Conservation (phyloP, 2,329 filamentous ascomycete genomes). For the Nemania sp. region DNA sequence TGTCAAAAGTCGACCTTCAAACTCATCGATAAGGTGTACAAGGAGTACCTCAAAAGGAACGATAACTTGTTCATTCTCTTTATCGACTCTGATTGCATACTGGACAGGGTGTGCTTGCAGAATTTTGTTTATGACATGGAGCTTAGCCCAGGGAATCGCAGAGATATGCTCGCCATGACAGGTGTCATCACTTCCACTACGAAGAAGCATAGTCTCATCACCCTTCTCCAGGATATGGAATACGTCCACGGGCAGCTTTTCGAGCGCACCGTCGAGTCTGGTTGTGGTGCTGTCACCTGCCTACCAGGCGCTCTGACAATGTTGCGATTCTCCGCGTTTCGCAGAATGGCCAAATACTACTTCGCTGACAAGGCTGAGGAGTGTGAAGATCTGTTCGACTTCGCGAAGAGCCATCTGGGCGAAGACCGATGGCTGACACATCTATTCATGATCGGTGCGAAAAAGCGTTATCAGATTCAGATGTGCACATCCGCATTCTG, state of each 20-base stretch:
- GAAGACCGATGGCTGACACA: constrained; percentile 98
- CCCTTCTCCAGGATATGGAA: constrained; percentile 95
- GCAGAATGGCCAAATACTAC: constrained; percentile 97
- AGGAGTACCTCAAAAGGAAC: constrained; percentile 81
- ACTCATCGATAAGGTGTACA: constrained; percentile 91
- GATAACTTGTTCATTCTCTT: constrained; percentile 96
- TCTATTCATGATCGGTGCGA: constrained; percentile 97
- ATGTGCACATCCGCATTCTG: constrained; percentile 98
- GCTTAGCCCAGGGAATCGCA: constrained; percentile 86
- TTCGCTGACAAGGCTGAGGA: constrained; percentile 97
- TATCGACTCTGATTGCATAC: constrained; percentile 95
- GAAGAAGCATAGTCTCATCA: constrained; percentile 84
- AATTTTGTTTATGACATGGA: constrained; percentile 99
- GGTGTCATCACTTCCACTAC: constrained; percentile 96
- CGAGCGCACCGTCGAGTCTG: constrained; percentile 92
- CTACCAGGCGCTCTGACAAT: constrained; percentile 94
- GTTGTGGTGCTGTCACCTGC: constrained; percentile 91
- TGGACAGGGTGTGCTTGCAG: constrained; percentile 88
- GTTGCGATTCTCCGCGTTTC: constrained; percentile 92
- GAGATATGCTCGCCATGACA: constrained; percentile 96
- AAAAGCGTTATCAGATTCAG: constrained; percentile 91
- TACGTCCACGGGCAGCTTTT: constrained; percentile 97
- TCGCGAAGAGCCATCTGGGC: constrained; percentile 91
- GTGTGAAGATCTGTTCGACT: constrained; percentile 95
- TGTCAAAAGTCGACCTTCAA: constrained; percentile 94